phyloP scores from a whole-genome alignment of 2,329 filamentous ascomycete species.

The Neonectria sp. region DNA sequence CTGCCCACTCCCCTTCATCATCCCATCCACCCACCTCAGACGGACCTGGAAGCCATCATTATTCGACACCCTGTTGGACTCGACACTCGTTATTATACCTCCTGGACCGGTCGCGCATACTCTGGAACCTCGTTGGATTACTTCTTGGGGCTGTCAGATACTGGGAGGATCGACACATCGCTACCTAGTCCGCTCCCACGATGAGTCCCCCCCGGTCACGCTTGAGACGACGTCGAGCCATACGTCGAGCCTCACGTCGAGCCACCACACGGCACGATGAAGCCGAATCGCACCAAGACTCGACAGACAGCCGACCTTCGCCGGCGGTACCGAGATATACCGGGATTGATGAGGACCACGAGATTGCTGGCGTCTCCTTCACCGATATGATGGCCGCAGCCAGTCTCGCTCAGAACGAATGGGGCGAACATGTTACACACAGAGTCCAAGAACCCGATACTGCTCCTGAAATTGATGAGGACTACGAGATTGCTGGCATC shows the following conservation, averaged over 20 bases:
- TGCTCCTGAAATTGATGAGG: neutral
- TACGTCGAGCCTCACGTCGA: neutral
- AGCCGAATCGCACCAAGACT: neutral
- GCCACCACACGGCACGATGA: neutral
- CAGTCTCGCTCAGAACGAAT: neutral
- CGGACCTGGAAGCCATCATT: slow-evolving; percentile 19
- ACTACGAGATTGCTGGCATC: neutral
- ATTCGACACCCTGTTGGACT: slow-evolving; percentile 5
- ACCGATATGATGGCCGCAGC: neutral
- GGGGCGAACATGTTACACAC: neutral
- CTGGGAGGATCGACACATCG: neutral
- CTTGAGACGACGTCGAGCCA: too few species aligned
- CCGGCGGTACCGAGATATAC: neutral
- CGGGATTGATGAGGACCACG: neutral
- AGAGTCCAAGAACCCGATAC: neutral
- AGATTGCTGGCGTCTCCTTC: neutral
- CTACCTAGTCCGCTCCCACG: neutral
- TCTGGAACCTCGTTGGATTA: neutral
- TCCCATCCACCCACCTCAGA: slow-evolving; percentile 29
- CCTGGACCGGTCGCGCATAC: slow-evolving; percentile 18
- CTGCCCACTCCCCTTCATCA: slow-evolving; percentile 22
- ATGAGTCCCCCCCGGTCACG: slow-evolving; percentile 12
- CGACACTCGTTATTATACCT: slow-evolving; percentile 8
- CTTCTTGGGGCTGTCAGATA: neutral
- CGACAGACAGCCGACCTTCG: neutral